phyloP scores from a whole-genome alignment of 352 stramenopile species.

The Phytopythium oedochilum region DNA sequence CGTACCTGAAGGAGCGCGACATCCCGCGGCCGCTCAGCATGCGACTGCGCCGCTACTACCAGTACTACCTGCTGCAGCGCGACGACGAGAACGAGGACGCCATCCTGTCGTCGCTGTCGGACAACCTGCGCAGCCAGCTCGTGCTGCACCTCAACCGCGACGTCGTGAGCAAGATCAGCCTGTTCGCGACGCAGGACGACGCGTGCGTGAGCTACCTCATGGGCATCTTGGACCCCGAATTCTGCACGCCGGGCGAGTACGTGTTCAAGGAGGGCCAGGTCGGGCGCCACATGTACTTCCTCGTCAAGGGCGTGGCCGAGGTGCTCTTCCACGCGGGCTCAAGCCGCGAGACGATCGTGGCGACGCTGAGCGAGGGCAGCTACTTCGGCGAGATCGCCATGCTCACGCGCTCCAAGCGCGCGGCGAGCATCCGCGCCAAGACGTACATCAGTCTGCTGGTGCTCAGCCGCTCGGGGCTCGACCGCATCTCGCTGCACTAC shows the following conservation, averaged over 20 bases:
- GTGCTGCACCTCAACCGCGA: conserved; percentile 78
- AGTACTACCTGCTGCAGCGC: conserved; percentile 72
- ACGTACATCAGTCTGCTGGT: conserved; percentile 76
- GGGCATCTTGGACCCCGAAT: conserved; percentile 73
- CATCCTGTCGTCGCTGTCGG: conserved; percentile 64
- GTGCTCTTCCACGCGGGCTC: conserved; percentile 63
- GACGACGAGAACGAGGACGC: conserved; percentile 70
- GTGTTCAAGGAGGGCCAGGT: conserved; percentile 83
- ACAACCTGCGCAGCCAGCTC: conserved; percentile 69
- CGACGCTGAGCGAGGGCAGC: conserved; percentile 57
- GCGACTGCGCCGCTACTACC: conserved; percentile 69
- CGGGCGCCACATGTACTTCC: conserved; percentile 81
- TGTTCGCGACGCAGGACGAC: conserved; percentile 77
- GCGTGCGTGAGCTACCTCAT: conserved; percentile 81
- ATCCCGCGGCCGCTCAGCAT: conserved; percentile 50
- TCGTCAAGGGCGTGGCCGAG: conserved; percentile 69
- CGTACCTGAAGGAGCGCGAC: conserved; percentile 61
- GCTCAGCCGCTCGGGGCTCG: conserved; percentile 63
- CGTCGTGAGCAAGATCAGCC: conserved; percentile 76
- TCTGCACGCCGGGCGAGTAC: conserved; percentile 73
- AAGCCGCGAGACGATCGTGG: conserved; percentile 45
- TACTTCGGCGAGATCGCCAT: conserved; percentile 85
- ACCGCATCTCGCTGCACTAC: conserved; percentile 71
- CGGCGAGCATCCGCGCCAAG: conserved; percentile 75
- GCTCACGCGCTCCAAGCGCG: conserved; percentile 73